Evolutionary conservation across 108 stramenopile genomes (phyloP).

Genomic region (Discostella pseudostelligera): DNA sequence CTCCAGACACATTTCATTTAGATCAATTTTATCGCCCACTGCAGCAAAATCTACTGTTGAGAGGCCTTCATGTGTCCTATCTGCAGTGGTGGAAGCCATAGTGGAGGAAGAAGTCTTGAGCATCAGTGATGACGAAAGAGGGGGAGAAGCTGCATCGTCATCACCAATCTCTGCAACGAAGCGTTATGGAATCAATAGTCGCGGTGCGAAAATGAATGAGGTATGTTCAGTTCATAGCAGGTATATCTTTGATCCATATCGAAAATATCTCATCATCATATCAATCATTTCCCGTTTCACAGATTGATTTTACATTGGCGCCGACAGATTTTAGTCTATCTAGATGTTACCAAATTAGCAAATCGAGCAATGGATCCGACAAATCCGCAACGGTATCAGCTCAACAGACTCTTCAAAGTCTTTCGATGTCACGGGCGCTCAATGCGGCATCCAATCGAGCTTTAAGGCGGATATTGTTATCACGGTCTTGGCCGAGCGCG

Average conservation of each 20-base stretch:
- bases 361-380: conserved; percentile 4
- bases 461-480: conserved; percentile 73
- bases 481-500: conserved; percentile 81
- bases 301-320: conserved; percentile 85
- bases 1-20: background rate
- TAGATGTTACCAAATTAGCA: conserved; percentile 49
- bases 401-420: conserved; percentile 37
- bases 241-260: background rate
- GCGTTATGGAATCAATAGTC: conserved; percentile 42
- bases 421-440: conserved; percentile 70
- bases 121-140: background rate
- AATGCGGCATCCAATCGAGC: conserved; percentile 87
- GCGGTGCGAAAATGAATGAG: conserved; percentile 52
- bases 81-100: background rate
- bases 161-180: conserved; percentile 22
- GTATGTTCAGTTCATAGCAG: background rate
- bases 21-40: background rate
- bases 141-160: conserved; percentile 1
- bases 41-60: background rate
- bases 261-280: background rate
- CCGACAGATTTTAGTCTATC: conserved; percentile 82
- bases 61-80: background rate
- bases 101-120: background rate
- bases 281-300: conserved; percentile 53
- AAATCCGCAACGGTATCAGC: conserved; percentile 9